Evolutionary conservation across 2,329 filamentous ascomycete species (phyloP).

Genomic region (Penicillium sp.): DNA sequence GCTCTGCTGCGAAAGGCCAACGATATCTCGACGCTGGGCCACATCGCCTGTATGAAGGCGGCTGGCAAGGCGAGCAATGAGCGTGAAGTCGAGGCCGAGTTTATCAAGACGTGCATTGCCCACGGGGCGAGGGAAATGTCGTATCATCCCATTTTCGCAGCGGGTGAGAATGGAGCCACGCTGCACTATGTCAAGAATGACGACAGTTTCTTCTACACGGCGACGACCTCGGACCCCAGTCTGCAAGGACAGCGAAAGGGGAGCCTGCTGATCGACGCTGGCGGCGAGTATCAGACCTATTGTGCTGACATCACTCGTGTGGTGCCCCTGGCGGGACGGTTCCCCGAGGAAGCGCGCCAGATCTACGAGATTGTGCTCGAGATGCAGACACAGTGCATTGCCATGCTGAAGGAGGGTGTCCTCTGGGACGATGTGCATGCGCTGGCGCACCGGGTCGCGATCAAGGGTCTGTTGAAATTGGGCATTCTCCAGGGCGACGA

Average conservation of each 20-base stretch:
- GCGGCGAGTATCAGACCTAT: slow-evolving; percentile 78
- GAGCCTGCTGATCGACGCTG: slow-evolving; percentile 78
- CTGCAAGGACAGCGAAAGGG: slow-evolving; percentile 45
- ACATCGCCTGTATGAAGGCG: slow-evolving; percentile 63
- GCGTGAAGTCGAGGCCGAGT: slow-evolving; percentile 74
- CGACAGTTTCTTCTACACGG: slow-evolving; percentile 54
- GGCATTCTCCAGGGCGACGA: slow-evolving; percentile 62
- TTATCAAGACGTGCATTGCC: slow-evolving; percentile 65
- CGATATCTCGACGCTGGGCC: slow-evolving; percentile 69
- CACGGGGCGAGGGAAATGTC: slow-evolving; percentile 70
- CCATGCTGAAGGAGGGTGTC: slow-evolving; percentile 61
- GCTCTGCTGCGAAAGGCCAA: slow-evolving; percentile 76
- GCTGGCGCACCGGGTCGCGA: slow-evolving; percentile 65
- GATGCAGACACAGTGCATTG: slow-evolving; percentile 75
- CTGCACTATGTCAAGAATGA: slow-evolving; percentile 84
- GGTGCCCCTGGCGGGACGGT: slow-evolving; percentile 68
- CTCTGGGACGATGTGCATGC: slow-evolving; percentile 67
- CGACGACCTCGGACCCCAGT: too few relatives aligned
- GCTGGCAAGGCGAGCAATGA: slow-evolving; percentile 65
- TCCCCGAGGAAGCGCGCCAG: slow-evolving; percentile 60
- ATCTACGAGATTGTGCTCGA: slow-evolving; percentile 72
- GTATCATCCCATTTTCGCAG: slow-evolving; percentile 83
- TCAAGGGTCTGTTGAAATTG: slow-evolving; percentile 62
- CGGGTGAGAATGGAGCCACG: slow-evolving; percentile 73
- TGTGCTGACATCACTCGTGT: slow-evolving; percentile 87